phyloP scores from a whole-genome alignment of 805 yeast genomes.

The Candida easanensis region DNA sequence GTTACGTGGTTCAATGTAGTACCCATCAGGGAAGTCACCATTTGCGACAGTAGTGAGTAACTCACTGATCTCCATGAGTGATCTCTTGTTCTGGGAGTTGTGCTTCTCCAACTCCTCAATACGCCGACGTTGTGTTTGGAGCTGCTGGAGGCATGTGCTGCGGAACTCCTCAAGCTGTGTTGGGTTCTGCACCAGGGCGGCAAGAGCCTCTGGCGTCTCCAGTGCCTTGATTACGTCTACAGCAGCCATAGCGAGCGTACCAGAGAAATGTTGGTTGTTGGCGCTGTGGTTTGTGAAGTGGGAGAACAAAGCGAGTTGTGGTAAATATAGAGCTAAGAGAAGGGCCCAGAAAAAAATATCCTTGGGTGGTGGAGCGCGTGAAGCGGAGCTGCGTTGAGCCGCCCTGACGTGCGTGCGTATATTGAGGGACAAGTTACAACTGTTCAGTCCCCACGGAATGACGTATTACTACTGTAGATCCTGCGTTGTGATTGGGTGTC shows the following conservation, averaged over 20 bases:
- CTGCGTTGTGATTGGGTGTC: too few species aligned
- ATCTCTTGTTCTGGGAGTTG: slow-evolving; percentile 8
- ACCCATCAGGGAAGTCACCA: slow-evolving; percentile 79
- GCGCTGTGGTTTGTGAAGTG: neutral
- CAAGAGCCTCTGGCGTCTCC: slow-evolving; percentile 6
- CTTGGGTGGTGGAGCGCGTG: too few species aligned
- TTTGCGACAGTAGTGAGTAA: slow-evolving; percentile 61
- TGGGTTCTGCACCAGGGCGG: slow-evolving; percentile 8
- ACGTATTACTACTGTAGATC: too few species aligned
- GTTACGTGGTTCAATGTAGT: slow-evolving; percentile 52
- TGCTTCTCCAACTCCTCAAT: slow-evolving; percentile 8
- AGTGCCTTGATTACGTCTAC: slow-evolving; percentile 8
- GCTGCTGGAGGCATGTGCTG: slow-evolving; percentile 3
- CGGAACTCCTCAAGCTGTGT: slow-evolving; percentile 13
- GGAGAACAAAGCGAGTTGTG: neutral
- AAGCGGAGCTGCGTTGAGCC: too few species aligned
- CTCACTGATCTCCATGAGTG: slow-evolving; percentile 6
- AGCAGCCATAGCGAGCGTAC: slow-evolving; percentile 5
- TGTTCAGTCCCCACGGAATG: too few species aligned
- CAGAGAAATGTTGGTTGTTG: neutral
- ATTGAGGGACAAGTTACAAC: too few species aligned
- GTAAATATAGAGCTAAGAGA: too few species aligned
- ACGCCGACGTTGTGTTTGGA: slow-evolving; percentile 3
- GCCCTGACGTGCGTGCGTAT: too few species aligned
- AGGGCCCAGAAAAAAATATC: too few species aligned